Evolutionary conservation across 2,329 filamentous ascomycete species (phyloP).

Genomic region (Sarocladium oryzae): DNA sequence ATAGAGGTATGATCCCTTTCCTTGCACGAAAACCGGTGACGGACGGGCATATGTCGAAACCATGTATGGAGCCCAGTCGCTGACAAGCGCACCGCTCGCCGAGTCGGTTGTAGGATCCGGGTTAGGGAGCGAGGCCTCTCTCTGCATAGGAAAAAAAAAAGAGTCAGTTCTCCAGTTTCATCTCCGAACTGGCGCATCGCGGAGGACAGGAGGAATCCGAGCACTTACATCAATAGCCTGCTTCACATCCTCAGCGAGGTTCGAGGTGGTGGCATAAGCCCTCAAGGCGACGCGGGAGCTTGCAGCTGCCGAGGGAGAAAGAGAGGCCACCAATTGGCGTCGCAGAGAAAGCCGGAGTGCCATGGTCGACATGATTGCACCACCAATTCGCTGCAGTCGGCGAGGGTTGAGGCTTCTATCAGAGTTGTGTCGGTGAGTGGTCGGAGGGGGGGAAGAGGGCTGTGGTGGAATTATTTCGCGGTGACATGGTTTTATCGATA

Average conservation of each 20-base stretch:
- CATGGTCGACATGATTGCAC: slow-evolving; percentile 22
- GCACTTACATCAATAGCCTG: slow-evolving; percentile 27
- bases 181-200: too few relatives aligned
- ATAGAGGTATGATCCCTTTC: slow-evolving; percentile 81
- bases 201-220: too few relatives aligned
- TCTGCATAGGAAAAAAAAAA: slow-evolving; percentile 13
- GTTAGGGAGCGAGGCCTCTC: slow-evolving; percentile 44
- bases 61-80: slow-evolving; percentile 79
- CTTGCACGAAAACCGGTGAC: slow-evolving; percentile 81
- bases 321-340: slow-evolving; percentile 29
- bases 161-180: neutral
- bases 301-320: slow-evolving; percentile 17
- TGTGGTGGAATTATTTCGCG: neutral
- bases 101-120: slow-evolving; percentile 70
- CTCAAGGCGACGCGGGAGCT: slow-evolving; percentile 20
- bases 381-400: neutral
- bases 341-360: slow-evolving; percentile 32
- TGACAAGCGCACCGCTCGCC: slow-evolving; percentile 65
- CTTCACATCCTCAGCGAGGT: slow-evolving; percentile 25
- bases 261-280: slow-evolving; percentile 23
- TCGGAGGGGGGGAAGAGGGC: neutral
- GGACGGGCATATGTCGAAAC: slow-evolving; percentile 92
- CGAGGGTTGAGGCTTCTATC: neutral
- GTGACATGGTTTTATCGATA: slow-evolving; percentile 6
- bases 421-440: neutral